phyloP scores from a whole-genome alignment of 306 rosid genomes.

The Prunus mira region DNA sequence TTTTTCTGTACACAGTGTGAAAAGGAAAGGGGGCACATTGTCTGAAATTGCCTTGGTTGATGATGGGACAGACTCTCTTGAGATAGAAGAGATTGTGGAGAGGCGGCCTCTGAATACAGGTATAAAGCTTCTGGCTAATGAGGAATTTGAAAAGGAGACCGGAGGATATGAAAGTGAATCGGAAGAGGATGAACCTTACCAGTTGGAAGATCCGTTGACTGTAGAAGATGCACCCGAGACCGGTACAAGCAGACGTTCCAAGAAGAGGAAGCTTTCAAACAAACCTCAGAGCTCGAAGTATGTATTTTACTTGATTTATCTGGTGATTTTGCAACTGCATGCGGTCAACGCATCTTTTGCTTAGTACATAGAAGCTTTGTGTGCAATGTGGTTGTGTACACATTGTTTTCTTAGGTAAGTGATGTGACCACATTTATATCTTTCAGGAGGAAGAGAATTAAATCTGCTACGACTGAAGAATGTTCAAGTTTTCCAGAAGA shows the following conservation, averaged over 20 bases:
- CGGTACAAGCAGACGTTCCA: slow-evolving; percentile 27
- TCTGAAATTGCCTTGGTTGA: slow-evolving; percentile 18
- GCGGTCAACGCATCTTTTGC: not conserved
- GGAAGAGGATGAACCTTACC: slow-evolving; percentile 35
- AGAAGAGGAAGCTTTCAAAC: slow-evolving; percentile 71
- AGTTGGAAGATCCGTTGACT: slow-evolving; percentile 31
- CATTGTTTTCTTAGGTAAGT: not conserved
- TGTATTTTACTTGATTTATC: slow-evolving; percentile 12
- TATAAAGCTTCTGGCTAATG: slow-evolving; percentile 52
- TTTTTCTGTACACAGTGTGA: slow-evolving; percentile 48
- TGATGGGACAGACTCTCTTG: slow-evolving; percentile 28
- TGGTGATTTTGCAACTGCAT: not conserved
- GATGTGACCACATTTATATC: slow-evolving; percentile 10
- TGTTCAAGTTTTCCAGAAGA: slow-evolving; percentile 33
- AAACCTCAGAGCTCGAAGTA: slow-evolving; percentile 62
- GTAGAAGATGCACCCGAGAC: slow-evolving; percentile 27
- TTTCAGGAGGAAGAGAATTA: slow-evolving; percentile 73
- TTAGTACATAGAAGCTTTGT: not conserved
- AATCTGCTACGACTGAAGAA: slow-evolving; percentile 39
- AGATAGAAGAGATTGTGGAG: slow-evolving; percentile 23
- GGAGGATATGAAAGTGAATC: slow-evolving; percentile 34
- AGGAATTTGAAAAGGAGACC: slow-evolving; percentile 47
- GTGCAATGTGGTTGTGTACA: not conserved
- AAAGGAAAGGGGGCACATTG: slow-evolving; percentile 40
- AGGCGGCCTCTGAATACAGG: slow-evolving; percentile 23